Conservation (phyloP, 75 land plant genomes). For the Sequoiadendron giganteum region DNA sequence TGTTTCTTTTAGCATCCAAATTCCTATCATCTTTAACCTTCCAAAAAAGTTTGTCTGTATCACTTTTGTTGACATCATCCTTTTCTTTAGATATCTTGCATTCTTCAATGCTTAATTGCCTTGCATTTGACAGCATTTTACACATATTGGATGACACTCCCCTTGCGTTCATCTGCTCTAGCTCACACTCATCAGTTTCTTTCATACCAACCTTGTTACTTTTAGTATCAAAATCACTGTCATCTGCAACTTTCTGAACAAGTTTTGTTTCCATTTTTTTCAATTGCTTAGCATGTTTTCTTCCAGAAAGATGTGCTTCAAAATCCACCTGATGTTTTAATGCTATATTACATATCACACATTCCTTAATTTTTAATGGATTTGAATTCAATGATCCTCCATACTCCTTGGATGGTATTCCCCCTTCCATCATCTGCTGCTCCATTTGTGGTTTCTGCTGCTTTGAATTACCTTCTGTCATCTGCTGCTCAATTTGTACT, state of each 20-base stretch:
- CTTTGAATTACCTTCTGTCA: too few species aligned
- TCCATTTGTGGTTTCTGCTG: neutral
- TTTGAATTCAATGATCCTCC: neutral
- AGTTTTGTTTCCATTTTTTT: neutral
- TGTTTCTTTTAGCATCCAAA: neutral
- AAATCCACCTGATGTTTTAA: neutral
- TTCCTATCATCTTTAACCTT: neutral
- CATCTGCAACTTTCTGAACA: neutral
- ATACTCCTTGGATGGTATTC: neutral
- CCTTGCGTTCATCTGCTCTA: neutral
- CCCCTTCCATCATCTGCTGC: neutral
- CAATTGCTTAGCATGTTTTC: neutral
- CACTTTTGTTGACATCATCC: neutral
- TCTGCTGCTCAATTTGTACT: too few species aligned
- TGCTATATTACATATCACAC: neutral
- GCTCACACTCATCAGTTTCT: neutral
- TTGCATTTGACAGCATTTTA: neutral
- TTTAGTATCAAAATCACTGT: neutral
- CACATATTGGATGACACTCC: neutral
- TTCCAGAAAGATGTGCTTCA: neutral
- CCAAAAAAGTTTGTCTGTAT: neutral
- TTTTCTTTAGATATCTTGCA: neutral
- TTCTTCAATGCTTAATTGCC: neutral
- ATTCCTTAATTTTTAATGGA: neutral
- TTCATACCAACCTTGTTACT: neutral